Evolutionary conservation across 1,284 basidiomycete species (phyloP).

Genomic region (Naganishia liquefaciens): DNA sequence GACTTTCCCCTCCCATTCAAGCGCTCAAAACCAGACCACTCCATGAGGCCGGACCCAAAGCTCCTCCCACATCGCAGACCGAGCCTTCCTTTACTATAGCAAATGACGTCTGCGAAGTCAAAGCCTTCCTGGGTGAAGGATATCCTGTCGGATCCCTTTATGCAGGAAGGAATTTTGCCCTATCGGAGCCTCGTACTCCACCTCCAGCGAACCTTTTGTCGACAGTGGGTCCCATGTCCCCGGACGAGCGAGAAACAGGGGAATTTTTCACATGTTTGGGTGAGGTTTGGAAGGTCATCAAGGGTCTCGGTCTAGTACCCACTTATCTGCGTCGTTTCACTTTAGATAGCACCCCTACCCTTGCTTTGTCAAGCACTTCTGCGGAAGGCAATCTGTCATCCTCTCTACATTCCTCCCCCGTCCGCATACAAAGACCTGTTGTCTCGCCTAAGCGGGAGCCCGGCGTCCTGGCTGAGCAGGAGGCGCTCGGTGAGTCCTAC

Average conservation of each 20-base stretch:
- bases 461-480: not conserved
- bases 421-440: too few relatives aligned
- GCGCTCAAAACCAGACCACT: too few relatives aligned
- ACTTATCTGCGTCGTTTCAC: not conserved
- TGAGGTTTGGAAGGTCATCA: not conserved
- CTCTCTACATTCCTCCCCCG: not conserved
- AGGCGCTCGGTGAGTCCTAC: not conserved
- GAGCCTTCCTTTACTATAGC: not conserved
- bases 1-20: not conserved
- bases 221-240: constrained; percentile 6
- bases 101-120: not conserved
- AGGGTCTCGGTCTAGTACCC: too few relatives aligned
- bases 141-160: too few relatives aligned
- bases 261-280: not conserved
- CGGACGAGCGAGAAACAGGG: not conserved
- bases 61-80: too few relatives aligned
- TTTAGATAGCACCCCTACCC: constrained; percentile 12
- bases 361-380: constrained; percentile 8
- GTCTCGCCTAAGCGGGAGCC: too few relatives aligned
- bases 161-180: too few relatives aligned
- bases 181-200: not conserved
- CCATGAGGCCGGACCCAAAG: too few relatives aligned
- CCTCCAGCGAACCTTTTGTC: not conserved
- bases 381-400: not conserved
- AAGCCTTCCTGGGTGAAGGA: not conserved